Evolutionary conservation across 352 stramenopile genomes (phyloP).

Genomic region (Phytophthora palmivora): DNA sequence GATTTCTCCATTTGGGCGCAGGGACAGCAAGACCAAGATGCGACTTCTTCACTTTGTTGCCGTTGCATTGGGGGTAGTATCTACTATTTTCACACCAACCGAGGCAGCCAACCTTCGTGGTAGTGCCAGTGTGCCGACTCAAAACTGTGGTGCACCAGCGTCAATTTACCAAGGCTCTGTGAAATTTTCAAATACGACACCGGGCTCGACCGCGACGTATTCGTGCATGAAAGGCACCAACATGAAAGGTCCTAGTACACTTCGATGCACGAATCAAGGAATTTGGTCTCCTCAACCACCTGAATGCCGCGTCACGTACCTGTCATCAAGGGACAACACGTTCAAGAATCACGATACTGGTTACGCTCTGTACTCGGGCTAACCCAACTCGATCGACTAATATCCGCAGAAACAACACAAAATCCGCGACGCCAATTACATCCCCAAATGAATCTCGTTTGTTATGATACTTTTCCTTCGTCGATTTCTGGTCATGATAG

Average conservation of each 20-base stretch:
- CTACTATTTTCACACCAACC: not conserved
- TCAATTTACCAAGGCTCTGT: constrained; percentile 51
- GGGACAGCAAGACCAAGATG: too few species aligned
- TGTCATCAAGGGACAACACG: constrained; percentile 53
- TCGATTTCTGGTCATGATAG: constrained; percentile 8
- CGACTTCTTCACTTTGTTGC: constrained; percentile 7
- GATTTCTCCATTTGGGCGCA: constrained; percentile 3
- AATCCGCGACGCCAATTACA: too few species aligned
- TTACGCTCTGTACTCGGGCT: constrained; percentile 65
- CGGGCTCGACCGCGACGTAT: constrained; percentile 45
- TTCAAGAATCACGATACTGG: constrained; percentile 62
- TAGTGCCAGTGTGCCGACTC: constrained; percentile 11
- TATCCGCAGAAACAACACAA: too few species aligned
- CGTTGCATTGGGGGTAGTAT: not conserved
- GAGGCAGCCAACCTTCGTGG: constrained; percentile 39
- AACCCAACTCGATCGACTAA: too few species aligned
- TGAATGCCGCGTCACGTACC: constrained; percentile 56
- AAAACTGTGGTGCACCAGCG: constrained; percentile 34
- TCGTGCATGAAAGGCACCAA: constrained; percentile 50
- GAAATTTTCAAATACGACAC: constrained; percentile 44
- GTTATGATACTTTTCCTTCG: constrained; percentile 33
- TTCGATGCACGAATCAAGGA: constrained; percentile 46
- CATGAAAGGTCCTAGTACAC: constrained; percentile 38
- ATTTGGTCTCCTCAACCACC: constrained; percentile 44
- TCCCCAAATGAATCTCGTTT: constrained; percentile 22